Percentiles rank a stretch among this genome's conserved stretches.
phyloP scores from a whole-genome alignment of 345 rosid genomes.

The Iberis pinnata region DNA sequence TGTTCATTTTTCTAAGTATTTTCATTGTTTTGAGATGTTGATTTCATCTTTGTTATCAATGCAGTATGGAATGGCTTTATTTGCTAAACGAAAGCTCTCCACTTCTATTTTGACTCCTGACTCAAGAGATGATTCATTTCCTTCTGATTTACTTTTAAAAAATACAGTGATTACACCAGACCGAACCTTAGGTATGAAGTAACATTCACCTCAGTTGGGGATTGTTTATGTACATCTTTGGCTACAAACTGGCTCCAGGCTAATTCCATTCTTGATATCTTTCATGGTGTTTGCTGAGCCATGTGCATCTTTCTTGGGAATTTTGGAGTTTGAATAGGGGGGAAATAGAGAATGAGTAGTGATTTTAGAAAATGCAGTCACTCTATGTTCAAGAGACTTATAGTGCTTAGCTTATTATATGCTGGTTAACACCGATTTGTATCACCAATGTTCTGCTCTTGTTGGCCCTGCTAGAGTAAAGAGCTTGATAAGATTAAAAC shows the following conservation, averaged over 20 bases:
- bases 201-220: background rate
- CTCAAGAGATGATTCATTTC: constrained; percentile 46
- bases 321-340: background rate
- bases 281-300: background rate
- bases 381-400: background rate
- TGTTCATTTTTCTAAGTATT: background rate
- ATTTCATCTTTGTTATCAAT: constrained; percentile 14
- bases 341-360: background rate
- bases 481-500: too few relatives aligned
- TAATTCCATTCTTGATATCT: background rate
- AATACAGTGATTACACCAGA: constrained; percentile 42
- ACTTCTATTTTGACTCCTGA: constrained; percentile 52
- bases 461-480: background rate
- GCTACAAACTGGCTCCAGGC: background rate
- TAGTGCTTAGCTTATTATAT: constrained; percentile 5
- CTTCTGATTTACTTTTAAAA: constrained; percentile 52
- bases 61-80: constrained; percentile 39
- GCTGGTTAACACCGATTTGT: background rate
- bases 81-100: constrained; percentile 42
- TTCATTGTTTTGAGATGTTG: background rate
- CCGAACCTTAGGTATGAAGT: constrained; percentile 45
- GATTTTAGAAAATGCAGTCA: background rate
- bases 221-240: background rate
- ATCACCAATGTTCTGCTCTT: background rate
- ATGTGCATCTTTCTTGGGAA: background rate